These are phyloP conservation scores for Pichia eremophila DNA, from an alignment of 805 yeast genomes.

Conservation along the genomic window DNA sequence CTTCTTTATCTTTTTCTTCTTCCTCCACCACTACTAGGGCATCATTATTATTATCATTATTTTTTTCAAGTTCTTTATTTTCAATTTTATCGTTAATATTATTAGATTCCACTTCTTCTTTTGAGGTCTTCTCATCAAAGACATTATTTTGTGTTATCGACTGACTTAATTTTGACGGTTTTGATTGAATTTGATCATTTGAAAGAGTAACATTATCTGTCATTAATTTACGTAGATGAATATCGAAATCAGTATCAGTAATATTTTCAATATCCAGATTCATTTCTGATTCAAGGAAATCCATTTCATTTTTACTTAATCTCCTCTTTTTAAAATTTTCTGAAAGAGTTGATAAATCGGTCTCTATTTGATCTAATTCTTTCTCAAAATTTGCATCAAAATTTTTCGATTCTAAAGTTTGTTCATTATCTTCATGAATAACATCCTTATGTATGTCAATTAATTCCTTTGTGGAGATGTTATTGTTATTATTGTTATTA, in stretches of 20 bases:
- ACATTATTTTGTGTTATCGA: no score
- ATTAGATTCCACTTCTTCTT: neutral
- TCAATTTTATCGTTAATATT: no score
- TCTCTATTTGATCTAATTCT: conserved; percentile 11
- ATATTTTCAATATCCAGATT: conserved; percentile 19
- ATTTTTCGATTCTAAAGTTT: neutral
- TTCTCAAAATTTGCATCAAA: conserved; percentile 7
- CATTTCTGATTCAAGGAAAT: conserved; percentile 17
- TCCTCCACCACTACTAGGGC: no score
- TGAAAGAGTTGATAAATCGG: conserved; percentile 3
- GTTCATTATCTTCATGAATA: neutral
- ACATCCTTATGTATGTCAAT: neutral
- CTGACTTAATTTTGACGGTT: no score
- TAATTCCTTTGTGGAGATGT: no score
- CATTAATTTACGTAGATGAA: conserved; percentile 22
- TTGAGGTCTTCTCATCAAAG: neutral
- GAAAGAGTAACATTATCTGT: conserved; percentile 4
- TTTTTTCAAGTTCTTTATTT: no score
- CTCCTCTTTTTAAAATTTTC: conserved; percentile 8
- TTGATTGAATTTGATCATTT: neutral
- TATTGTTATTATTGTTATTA: no score
- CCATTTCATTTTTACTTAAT: conserved; percentile 13
- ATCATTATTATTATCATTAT: no score
- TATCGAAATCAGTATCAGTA: conserved; percentile 23
- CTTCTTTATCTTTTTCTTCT: no score